These are phyloP conservation scores for Porcisia deanei DNA, from an alignment of 208 protist species.

Conservation along the genomic window DNA sequence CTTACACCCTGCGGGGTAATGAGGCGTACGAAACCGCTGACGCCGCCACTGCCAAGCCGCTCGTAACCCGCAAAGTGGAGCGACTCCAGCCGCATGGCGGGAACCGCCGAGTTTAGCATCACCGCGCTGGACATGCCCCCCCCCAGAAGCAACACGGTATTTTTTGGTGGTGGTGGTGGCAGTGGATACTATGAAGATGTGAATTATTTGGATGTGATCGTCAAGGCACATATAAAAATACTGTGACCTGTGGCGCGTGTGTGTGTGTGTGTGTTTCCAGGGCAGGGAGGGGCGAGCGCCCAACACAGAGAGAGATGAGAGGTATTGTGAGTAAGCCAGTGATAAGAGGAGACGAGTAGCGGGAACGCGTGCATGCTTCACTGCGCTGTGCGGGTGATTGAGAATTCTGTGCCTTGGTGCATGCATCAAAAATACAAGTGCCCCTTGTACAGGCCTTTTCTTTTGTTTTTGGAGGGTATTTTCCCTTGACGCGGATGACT, in stretches of 20 bases:
- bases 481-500: background rate
- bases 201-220: background rate
- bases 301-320: too few species aligned
- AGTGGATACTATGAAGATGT: too few species aligned
- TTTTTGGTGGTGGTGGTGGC: too few species aligned
- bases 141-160: too few species aligned
- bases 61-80: conserved; percentile 28
- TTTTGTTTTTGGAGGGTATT: background rate
- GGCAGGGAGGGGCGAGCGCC: too few species aligned
- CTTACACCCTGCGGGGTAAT: conserved; percentile 11
- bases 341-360: too few species aligned
- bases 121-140: background rate
- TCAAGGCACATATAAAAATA: background rate
- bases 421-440: background rate
- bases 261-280: too few species aligned
- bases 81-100: conserved; percentile 14
- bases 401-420: too few species aligned
- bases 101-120: background rate
- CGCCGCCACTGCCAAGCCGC: background rate
- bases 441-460: background rate
- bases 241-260: background rate
- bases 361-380: too few species aligned
- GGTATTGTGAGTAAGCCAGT: too few species aligned
- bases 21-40: conserved; percentile 7
- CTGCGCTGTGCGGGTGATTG: too few species aligned